phyloP scores from a whole-genome alignment of 257 asterid species.

The Fraxinus excelsior region DNA sequence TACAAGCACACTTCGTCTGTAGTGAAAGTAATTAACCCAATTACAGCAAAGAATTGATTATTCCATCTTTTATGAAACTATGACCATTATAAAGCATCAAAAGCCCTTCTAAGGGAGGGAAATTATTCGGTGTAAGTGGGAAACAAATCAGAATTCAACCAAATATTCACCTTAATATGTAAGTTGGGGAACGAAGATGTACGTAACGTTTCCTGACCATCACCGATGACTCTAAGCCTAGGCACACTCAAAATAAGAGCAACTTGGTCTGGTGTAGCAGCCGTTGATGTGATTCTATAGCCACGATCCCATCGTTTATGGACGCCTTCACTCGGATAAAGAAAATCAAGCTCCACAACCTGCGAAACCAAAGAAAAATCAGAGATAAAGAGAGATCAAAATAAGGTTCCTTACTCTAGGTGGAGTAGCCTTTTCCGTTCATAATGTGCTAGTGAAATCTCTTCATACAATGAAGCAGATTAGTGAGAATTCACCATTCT shows the following conservation, averaged over 20 bases:
- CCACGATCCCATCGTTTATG: constrained; percentile 54
- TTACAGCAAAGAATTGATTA: neutral
- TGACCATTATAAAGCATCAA: neutral
- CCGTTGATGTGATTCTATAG: constrained; percentile 46
- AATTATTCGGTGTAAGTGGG: neutral
- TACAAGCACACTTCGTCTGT: neutral
- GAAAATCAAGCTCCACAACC: constrained; percentile 33
- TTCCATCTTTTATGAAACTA: neutral
- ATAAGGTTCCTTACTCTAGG: too few relatives aligned
- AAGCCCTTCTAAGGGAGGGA: neutral
- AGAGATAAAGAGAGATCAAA: neutral
- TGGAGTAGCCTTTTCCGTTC: too few relatives aligned
- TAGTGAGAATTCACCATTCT: too few relatives aligned
- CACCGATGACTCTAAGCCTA: constrained; percentile 39
- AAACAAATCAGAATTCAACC: neutral
- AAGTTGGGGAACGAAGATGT: constrained; percentile 49
- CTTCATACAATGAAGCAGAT: too few relatives aligned
- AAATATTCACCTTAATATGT: constrained; percentile 37
- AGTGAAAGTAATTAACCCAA: neutral
- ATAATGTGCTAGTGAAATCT: too few relatives aligned
- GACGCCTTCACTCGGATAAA: constrained; percentile 50
- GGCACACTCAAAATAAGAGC: constrained; percentile 53
- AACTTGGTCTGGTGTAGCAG: constrained; percentile 51
- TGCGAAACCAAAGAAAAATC: constrained; percentile 20
- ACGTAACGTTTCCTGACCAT: constrained; percentile 50